phyloP scores from a whole-genome alignment of 371 early-diverging fungal genomes.

The Lichtheimia ramosa region DNA sequence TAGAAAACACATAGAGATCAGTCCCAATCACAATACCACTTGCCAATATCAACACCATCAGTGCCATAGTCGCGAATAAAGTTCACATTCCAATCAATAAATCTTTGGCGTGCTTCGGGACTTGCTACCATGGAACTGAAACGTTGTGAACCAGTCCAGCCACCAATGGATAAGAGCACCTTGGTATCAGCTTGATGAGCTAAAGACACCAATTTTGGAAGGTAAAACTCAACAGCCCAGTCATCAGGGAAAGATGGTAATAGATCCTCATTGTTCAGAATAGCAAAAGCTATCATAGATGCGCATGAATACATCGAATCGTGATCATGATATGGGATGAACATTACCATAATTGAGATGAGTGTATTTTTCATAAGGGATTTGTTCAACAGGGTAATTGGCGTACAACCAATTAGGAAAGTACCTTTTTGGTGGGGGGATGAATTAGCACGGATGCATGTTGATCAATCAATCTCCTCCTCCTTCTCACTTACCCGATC shows the following conservation, averaged over 20 bases:
- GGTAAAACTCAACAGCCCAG: constrained; percentile 34
- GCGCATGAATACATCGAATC: no score
- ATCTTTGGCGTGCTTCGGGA: constrained; percentile 36
- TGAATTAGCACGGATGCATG: constrained; percentile 6
- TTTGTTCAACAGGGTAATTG: constrained; percentile 44
- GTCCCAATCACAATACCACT: neutral
- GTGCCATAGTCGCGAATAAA: constrained; percentile 44
- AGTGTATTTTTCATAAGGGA: constrained; percentile 53
- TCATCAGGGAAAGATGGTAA: constrained; percentile 53
- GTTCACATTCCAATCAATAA: constrained; percentile 59
- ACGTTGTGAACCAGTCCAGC: constrained; percentile 74
- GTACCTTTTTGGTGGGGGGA: constrained; percentile 48
- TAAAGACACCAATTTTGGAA: constrained; percentile 45
- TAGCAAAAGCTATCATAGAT: constrained; percentile 36
- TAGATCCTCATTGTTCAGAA: constrained; percentile 27
- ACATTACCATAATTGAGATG: constrained; percentile 64
- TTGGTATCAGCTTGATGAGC: constrained; percentile 63
- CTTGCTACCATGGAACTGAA: constrained; percentile 62
- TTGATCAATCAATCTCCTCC: neutral
- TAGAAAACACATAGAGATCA: neutral
- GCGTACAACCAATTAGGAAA: constrained; percentile 63
- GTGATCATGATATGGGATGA: no score
- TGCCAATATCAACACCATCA: constrained; percentile 62
- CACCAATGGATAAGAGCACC: constrained; percentile 73
- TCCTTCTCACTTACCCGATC: constrained; percentile 45